phyloP scores from a whole-genome alignment of 163 green algal genomes.

The Volvox carteri region DNA sequence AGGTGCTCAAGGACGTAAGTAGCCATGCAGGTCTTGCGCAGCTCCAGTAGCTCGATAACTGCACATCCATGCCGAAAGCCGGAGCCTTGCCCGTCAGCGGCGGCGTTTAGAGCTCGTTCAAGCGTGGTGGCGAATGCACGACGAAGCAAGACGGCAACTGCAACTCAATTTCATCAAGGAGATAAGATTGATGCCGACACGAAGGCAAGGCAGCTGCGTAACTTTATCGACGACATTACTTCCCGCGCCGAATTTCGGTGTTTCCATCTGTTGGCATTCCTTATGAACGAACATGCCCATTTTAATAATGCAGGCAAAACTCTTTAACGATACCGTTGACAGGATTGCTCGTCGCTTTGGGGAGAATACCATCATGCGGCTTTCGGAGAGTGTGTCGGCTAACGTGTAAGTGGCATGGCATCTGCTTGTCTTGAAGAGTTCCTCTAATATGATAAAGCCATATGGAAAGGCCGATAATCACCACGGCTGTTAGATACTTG shows the following conservation, averaged over 20 bases:
- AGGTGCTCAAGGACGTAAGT: neutral
- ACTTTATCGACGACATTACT: neutral
- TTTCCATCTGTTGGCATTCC: neutral
- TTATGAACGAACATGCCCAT: neutral
- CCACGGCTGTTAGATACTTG: too few relatives aligned
- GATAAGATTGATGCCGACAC: slow-evolving; percentile 7
- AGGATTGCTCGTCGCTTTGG: slow-evolving; percentile 19
- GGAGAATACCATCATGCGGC: slow-evolving; percentile 3
- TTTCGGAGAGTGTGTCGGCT: slow-evolving; percentile 3
- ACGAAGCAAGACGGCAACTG: slow-evolving; percentile 25
- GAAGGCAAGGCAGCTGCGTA: slow-evolving; percentile 20
- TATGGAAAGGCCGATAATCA: too few relatives aligned
- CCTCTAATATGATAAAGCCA: too few relatives aligned
- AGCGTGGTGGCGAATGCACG: slow-evolving; percentile 21
- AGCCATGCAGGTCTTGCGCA: neutral
- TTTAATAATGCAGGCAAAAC: neutral
- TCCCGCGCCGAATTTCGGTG: neutral
- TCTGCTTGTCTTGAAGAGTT: neutral
- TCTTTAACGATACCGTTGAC: slow-evolving; percentile 5
- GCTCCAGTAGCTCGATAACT: too few relatives aligned
- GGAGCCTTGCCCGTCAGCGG: neutral
- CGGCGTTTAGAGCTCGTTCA: neutral
- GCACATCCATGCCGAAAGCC: too few relatives aligned
- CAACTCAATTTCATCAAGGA: neutral
- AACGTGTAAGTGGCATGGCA: slow-evolving; percentile 42